Evolutionary conservation across 495 filamentous ascomycete genomes (phyloP), one percentile per base, ranked within the genome.

Genomic region (Daldinia bambusicola): DNA sequence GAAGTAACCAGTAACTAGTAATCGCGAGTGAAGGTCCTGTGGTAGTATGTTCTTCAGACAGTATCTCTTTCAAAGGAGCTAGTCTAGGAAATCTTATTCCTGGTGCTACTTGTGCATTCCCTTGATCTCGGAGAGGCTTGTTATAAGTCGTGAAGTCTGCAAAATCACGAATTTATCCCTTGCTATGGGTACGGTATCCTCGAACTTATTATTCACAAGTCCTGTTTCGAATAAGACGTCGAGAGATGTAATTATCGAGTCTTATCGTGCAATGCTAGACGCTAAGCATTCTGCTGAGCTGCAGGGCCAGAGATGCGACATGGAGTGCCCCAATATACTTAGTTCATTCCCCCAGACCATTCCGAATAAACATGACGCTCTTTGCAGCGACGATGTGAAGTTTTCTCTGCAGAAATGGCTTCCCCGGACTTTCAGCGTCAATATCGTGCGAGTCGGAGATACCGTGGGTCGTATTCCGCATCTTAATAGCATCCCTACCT

Each of bases 41-140:
- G 45, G 56, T 48, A 67, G 61, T 40, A 16, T 58, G 7, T 55
- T 62, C 53, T 55, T 45, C 43, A 18, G 18, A 22, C 18, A 22
- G 22, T 48, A 36, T 37, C 26, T 14, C 45, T 16, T 55, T 16
- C n/a, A 30, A 50, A 55, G 63, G 13, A 69, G 61, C 65, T 65
- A 72, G 65, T 72, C 70, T 56, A 56, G 62, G 40, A 65, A 51
- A 68, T 30, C 56, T 52, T 69, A 62, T 65, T 51, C 64, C 56
- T 61, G 56, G 45, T 53, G 65, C 20, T 18, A 67, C 59, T 63
- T 53, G 7, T 34, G 51, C 37, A 50, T 10, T 30, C 57, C 43
- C 48, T 53, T n/a, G 43, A 51, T 55, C 8, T 41, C 61, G 12
- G 30, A 41, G 20, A 38, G 51, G 32, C 16, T 55, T 13, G 32